Evolutionary conservation across 352 stramenopile genomes (phyloP).

Genomic region (Plasmopara halstedii): DNA sequence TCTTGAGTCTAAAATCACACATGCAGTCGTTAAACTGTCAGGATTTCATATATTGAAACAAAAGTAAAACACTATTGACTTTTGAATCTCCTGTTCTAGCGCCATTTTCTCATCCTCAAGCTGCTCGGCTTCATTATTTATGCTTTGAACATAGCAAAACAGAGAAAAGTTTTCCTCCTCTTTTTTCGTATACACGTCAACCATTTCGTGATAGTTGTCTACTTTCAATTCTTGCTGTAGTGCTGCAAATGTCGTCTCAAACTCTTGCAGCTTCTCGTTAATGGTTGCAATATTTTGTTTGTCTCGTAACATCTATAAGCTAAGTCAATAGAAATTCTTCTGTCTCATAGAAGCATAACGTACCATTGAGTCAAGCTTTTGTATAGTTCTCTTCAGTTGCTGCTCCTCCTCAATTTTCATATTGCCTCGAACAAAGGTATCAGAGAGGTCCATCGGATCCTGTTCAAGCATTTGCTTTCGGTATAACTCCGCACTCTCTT

Average conservation of each 20-base stretch:
- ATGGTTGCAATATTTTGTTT: constrained; percentile 61
- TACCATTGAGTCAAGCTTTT: constrained; percentile 56
- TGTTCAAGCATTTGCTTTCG: constrained; percentile 72
- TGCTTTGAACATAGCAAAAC: constrained; percentile 73
- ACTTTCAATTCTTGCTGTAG: constrained; percentile 62
- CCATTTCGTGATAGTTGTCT: constrained; percentile 52
- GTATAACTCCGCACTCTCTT: constrained; percentile 68
- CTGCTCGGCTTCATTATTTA: constrained; percentile 75
- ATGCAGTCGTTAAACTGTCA: background rate
- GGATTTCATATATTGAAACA: background rate
- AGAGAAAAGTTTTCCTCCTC: constrained; percentile 79
- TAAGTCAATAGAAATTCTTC: too few relatives aligned
- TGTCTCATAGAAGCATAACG: background rate
- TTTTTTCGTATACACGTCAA: constrained; percentile 54
- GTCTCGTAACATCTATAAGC: constrained; percentile 69
- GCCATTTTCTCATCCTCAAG: constrained; percentile 70
- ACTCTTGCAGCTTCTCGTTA: constrained; percentile 66
- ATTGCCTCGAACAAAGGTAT: constrained; percentile 68
- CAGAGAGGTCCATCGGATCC: constrained; percentile 51
- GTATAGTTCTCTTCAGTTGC: constrained; percentile 56
- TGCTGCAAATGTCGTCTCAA: constrained; percentile 52
- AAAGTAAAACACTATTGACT: constrained; percentile 17
- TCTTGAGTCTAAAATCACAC: constrained; percentile 29
- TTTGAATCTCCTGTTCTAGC: constrained; percentile 51
- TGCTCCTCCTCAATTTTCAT: constrained; percentile 73